Evolutionary conservation across 129 eudicot genomes (phyloP), one percentile per base, ranked within the genome.

Genomic region (Kitagawia praeruptora): DNA sequence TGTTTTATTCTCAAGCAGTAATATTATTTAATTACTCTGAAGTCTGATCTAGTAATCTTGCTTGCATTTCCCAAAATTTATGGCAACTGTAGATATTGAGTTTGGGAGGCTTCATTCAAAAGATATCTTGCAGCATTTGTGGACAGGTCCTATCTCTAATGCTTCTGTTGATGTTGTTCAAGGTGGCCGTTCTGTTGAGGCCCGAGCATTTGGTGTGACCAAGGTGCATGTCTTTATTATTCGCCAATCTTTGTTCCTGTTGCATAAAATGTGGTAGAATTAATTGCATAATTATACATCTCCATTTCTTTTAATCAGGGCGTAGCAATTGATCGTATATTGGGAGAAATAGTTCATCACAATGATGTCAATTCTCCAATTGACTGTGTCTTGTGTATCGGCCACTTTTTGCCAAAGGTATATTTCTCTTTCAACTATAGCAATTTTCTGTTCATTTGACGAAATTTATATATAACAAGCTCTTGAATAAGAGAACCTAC

Each of bases 71-170:
- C 66, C 28, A 74, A 39, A 44, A 21, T 6, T 56, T 80, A 49
- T n/a, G 41, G 67, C 31, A 79, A 76, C 28, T 31, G 75, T 74
- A 93, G 98, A 93, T 83, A 77, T 91, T 46, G 96, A 93, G 80
- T 91, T 93, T 79, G 98, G 98, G 78, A 94, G 89, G 81, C 91
- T 88, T 81, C 98, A 94, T 83, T 91, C 97, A 31, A 94, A 84
- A 84, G 98, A 94, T 78, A 82, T 94, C 89, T 80, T 94, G 86
- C 96, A 94, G 74, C 98, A 94, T 84, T 84, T 94, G 41, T 91
- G 93, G 92, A 94, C 97, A 5, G 98, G 97, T 25, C 98, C 98
- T 15, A 94, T 94, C 81, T 89, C 97, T 37, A 94, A 94, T 88
- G 96, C 98, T 40, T 87, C 97, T 6, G 93, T 94, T 16, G 97